These are phyloP conservation scores for Chionographis japonica DNA, from an alignment of 106 monocot genomes.

Conservation along the genomic window DNA sequence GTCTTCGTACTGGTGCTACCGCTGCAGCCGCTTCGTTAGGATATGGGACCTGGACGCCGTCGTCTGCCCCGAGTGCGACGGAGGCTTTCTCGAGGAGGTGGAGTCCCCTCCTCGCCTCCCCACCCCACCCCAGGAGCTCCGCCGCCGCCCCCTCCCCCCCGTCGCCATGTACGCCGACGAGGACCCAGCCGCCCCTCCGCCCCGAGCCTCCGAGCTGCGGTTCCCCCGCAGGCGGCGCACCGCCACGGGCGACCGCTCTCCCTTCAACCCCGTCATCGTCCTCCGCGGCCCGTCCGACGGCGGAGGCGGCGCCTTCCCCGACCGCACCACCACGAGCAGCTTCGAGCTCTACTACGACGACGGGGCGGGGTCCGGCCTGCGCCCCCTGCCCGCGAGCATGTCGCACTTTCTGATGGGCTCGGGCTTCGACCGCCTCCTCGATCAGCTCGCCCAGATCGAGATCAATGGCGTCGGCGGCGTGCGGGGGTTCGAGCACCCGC, in stretches of 20 bases:
- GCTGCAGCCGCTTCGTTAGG: slow-evolving; percentile 32
- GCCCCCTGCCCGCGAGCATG: slow-evolving; percentile 18
- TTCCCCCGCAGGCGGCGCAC: slow-evolving; percentile 21
- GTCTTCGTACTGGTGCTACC: slow-evolving; percentile 48
- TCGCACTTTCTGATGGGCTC: slow-evolving; percentile 27
- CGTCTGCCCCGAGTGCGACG: slow-evolving; percentile 50
- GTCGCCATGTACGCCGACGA: not conserved
- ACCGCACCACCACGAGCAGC: not conserved
- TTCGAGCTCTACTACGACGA: slow-evolving; percentile 31
- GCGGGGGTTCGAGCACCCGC: slow-evolving; percentile 7
- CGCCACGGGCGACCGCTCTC: slow-evolving; percentile 29
- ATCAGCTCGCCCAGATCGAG: slow-evolving; percentile 21
- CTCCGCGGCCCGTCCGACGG: slow-evolving; percentile 33
- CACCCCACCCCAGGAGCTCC: not conserved
- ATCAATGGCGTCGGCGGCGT: slow-evolving; percentile 7
- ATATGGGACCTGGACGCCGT: slow-evolving; percentile 7
- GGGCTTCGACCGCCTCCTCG: slow-evolving; percentile 22
- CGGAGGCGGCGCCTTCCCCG: not conserved
- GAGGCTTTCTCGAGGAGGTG: slow-evolving; percentile 53
- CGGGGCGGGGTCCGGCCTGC: slow-evolving; percentile 17
- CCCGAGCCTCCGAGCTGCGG: not conserved
- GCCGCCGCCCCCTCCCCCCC: slow-evolving; percentile 10
- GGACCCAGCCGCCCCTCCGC: not conserved
- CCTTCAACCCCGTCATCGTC: slow-evolving; percentile 77
- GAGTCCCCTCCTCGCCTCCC: slow-evolving; percentile 13